A percentile compares a stretch with the other conserved stretches of the same genome.
phyloP scores from a whole-genome alignment of 768 basidiomycete genomes.

The Boletales sp. region DNA sequence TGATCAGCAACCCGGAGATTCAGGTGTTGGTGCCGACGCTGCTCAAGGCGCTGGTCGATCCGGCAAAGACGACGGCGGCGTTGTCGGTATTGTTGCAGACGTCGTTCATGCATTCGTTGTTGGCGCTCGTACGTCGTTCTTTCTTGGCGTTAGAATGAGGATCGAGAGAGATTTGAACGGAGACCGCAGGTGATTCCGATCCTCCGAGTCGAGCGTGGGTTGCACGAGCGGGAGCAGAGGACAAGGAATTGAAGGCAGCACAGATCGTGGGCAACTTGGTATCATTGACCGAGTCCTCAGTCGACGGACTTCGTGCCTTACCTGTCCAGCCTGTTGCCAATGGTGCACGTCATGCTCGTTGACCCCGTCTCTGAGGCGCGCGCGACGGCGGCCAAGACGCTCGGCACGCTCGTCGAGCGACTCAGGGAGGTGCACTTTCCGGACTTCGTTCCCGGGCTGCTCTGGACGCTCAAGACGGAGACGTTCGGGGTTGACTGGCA shows the following conservation, averaged over 20 bases:
- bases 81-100: conserved; percentile 85
- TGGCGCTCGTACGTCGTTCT: conserved; percentile 71
- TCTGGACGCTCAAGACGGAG: conserved; percentile 87
- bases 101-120: conserved; percentile 94
- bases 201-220: conserved; percentile 86
- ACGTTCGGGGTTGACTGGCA: conserved; percentile 95
- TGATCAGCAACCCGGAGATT: conserved; percentile 97
- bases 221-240: conserved; percentile 92
- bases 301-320: conserved; percentile 94
- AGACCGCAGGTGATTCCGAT: conserved; percentile 83
- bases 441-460: conserved; percentile 82
- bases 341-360: conserved; percentile 88
- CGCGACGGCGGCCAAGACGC: conserved; percentile 93
- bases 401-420: conserved; percentile 95
- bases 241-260: conserved; percentile 91
- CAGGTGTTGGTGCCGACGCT: conserved; percentile 85
- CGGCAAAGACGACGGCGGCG: conserved; percentile 83
- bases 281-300: conserved; percentile 80
- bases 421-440: conserved; percentile 95
- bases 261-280: conserved; percentile 97
- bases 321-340: conserved; percentile 79
- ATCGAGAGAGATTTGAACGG: not conserved
- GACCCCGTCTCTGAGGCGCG: conserved; percentile 98
- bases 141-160: not conserved
- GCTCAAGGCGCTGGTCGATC: conserved; percentile 94